phyloP scores from a whole-genome alignment of 2,329 filamentous ascomycete genomes.

The Trichothecium roseum region DNA sequence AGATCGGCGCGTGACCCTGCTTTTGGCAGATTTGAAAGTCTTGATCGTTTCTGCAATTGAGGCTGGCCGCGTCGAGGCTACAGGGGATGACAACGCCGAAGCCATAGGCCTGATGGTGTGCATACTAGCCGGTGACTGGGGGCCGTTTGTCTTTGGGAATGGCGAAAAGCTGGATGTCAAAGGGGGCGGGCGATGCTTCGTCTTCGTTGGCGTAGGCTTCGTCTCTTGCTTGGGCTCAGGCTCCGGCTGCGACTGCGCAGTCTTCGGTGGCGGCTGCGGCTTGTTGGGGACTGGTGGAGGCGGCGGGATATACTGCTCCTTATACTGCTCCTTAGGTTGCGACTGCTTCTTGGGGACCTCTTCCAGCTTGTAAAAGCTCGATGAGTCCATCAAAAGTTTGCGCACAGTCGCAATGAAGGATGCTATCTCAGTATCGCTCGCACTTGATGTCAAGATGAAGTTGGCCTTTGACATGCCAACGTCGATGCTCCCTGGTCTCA shows the following conservation, averaged over 20 bases:
- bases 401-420: conserved; percentile 43
- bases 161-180: conserved; percentile 18
- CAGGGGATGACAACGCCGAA: conserved; percentile 6
- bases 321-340: no score
- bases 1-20: conserved; percentile 3
- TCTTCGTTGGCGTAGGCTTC: conserved; percentile 10
- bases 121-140: conserved; percentile 10
- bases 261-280: conserved; percentile 3
- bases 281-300: conserved; percentile 2
- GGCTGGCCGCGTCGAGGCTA: conserved; percentile 13
- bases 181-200: conserved; percentile 13
- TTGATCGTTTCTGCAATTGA: conserved; percentile 23
- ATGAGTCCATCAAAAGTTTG: conserved; percentile 23
- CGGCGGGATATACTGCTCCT: no score
- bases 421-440: conserved; percentile 41
- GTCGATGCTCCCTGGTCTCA: conserved; percentile 9
- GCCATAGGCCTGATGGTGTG: not conserved
- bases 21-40: conserved; percentile 18
- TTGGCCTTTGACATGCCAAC: conserved; percentile 40
- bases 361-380: conserved; percentile 34
- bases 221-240: no score
- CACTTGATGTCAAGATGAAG: conserved; percentile 44
- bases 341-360: conserved; percentile 5
- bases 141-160: conserved; percentile 15
- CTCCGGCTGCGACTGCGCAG: no score